Conservation (phyloP, 768 basidiomycete genomes). For the Mycena haematopus region DNA sequence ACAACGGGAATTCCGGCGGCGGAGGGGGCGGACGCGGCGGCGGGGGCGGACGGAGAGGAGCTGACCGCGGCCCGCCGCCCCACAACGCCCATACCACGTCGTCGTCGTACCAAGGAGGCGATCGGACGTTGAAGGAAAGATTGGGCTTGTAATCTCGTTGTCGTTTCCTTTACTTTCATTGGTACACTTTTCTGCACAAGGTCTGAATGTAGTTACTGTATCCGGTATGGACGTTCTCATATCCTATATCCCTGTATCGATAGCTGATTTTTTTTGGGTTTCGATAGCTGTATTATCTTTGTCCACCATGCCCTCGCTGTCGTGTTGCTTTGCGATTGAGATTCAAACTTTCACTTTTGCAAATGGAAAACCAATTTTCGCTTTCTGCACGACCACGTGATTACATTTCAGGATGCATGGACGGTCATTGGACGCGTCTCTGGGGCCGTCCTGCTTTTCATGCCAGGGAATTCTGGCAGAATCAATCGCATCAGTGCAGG, state of each 20-base stretch:
- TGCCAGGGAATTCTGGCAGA: too few species aligned
- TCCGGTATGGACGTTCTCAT: conserved; percentile 20
- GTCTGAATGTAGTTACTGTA: conserved; percentile 24
- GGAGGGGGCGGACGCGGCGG: conserved; percentile 43
- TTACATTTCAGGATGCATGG: too few species aligned
- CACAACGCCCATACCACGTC: conserved; percentile 33
- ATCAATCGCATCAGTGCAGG: too few species aligned
- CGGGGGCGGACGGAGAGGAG: conserved; percentile 35
- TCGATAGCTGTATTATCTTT: conserved; percentile 35
- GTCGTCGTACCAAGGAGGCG: conserved; percentile 44
- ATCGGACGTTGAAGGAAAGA: conserved; percentile 87
- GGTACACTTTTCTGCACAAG: conserved; percentile 17
- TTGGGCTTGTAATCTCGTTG: conserved; percentile 68
- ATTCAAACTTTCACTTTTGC: background rate
- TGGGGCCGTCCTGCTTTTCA: too few species aligned
- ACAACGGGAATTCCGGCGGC: conserved; percentile 35
- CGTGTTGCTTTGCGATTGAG: conserved; percentile 12
- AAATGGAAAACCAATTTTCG: too few species aligned
- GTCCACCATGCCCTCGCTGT: conserved; percentile 26
- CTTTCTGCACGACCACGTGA: conserved; percentile 20
- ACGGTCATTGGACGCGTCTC: background rate
- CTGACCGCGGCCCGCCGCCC: conserved; percentile 36
- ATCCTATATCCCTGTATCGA: conserved; percentile 32
- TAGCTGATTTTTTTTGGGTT: conserved; percentile 33
- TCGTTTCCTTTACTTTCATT: conserved; percentile 7